Evolutionary conservation across 2,329 filamentous ascomycete species (phyloP).

Genomic region (Sarocladium oryzae): DNA sequence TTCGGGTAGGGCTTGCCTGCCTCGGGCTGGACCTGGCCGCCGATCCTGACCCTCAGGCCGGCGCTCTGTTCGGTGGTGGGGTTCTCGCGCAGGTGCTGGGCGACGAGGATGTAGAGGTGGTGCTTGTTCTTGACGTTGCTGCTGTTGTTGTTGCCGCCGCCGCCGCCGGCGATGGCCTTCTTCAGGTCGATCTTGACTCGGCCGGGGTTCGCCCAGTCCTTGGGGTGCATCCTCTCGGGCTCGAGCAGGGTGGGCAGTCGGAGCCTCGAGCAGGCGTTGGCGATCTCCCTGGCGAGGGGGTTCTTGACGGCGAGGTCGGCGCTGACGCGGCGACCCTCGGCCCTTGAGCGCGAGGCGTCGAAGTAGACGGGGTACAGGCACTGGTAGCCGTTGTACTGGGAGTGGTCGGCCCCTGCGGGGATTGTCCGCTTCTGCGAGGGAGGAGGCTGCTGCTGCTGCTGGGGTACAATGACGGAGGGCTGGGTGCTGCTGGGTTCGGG

Average conservation of each 20-base stretch:
- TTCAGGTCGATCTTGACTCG: slow-evolving; percentile 77
- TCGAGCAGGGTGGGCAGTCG: slow-evolving; percentile 74
- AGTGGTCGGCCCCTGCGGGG: slow-evolving; percentile 38
- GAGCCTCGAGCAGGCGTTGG: slow-evolving; percentile 72
- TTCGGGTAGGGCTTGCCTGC: slow-evolving; percentile 62
- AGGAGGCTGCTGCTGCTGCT: slow-evolving; percentile 16
- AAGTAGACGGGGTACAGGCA: slow-evolving; percentile 97
- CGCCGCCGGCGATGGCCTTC: slow-evolving; percentile 22
- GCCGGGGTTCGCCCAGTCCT: slow-evolving; percentile 96
- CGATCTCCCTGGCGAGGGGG: slow-evolving; percentile 83
- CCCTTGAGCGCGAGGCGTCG: slow-evolving; percentile 66
- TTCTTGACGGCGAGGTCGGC: slow-evolving; percentile 68
- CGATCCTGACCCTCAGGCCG: slow-evolving; percentile 65
- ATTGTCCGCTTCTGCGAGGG: slow-evolving; percentile 23
- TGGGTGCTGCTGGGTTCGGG: slow-evolving; percentile 22
- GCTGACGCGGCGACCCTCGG: slow-evolving; percentile 75
- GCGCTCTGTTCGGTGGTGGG: slow-evolving; percentile 66
- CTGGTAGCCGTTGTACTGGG: slow-evolving; percentile 68
- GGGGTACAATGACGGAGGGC: slow-evolving; percentile 14
- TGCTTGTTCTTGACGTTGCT: slow-evolving; percentile 65
- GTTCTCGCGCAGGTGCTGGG: slow-evolving; percentile 67
- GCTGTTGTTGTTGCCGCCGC: slow-evolving; percentile 47
- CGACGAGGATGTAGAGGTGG: slow-evolving; percentile 78
- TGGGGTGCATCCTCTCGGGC: slow-evolving; percentile 85
- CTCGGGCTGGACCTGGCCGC: slow-evolving; percentile 59